Evolutionary conservation across 805 yeast species (phyloP).

Genomic region (Lipomyces orientalis): DNA sequence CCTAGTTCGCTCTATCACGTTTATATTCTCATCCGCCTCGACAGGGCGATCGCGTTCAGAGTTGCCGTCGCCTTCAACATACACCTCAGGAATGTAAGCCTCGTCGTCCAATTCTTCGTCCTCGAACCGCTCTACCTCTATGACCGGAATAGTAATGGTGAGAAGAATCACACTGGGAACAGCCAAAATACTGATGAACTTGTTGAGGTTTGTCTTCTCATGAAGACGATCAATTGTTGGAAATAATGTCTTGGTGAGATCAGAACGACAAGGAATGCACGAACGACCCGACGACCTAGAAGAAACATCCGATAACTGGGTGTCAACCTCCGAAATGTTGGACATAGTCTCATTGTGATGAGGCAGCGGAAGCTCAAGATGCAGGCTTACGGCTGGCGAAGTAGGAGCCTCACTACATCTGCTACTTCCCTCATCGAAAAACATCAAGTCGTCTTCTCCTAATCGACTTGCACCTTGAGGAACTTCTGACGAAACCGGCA

Average conservation of each 20-base stretch:
- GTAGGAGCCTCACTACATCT: constrained; percentile 9
- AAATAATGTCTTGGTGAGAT: constrained; percentile 36
- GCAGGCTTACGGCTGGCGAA: not conserved
- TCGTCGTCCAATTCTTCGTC: not conserved
- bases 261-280: constrained; percentile 5
- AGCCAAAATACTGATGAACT: constrained; percentile 41
- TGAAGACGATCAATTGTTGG: constrained; percentile 42
- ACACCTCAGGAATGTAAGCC: constrained; percentile 12
- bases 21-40: constrained; percentile 34
- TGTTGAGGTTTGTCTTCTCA: constrained; percentile 40
- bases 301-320: not conserved
- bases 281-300: not conserved
- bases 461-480: constrained; percentile 19
- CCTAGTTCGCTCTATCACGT: not conserved
- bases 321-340: constrained; percentile 18
- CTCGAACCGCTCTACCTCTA: constrained; percentile 33
- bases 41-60: not conserved
- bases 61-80: constrained; percentile 8
- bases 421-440: constrained; percentile 5
- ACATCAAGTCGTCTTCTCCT: constrained; percentile 19
- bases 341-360: constrained; percentile 9
- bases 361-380: constrained; percentile 4
- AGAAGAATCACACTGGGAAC: constrained; percentile 45
- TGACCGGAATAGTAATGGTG: constrained; percentile 45
- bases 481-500: constrained; percentile 1